Conservation (phyloP, 352 stramenopile species). For the Pseudoperonospora humuli region DNA sequence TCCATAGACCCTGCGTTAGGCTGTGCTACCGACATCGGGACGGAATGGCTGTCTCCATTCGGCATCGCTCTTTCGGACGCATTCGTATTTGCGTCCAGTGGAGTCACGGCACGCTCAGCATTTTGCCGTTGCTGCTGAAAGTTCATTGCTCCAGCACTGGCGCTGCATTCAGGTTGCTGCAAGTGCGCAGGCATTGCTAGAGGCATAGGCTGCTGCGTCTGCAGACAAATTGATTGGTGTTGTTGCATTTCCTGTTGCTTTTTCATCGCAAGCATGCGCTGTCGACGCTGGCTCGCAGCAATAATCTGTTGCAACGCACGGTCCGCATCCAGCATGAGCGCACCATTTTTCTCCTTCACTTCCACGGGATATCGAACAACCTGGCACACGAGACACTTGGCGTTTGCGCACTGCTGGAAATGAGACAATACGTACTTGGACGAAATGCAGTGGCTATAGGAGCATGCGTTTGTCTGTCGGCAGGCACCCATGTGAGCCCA, state of each 20-base stretch:
- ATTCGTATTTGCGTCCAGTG: conserved; percentile 9
- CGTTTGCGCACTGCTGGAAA: conserved; percentile 97
- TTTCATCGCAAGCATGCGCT: conserved; percentile 37
- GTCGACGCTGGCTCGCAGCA: conserved; percentile 54
- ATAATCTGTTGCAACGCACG: conserved; percentile 74
- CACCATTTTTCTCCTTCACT: conserved; percentile 85
- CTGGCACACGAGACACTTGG: conserved; percentile 95
- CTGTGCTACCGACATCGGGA: conserved; percentile 3
- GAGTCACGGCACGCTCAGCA: conserved; percentile 3
- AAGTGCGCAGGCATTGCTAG: conserved; percentile 26
- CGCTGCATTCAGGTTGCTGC: conserved; percentile 20
- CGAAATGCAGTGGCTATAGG: conserved; percentile 96
- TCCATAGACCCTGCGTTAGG: conserved; percentile 4
- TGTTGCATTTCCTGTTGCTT: conserved; percentile 31
- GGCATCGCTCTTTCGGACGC: conserved; percentile 22
- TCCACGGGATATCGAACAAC: conserved; percentile 97
- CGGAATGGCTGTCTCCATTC: conserved; percentile 17
- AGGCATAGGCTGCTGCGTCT: conserved; percentile 9
- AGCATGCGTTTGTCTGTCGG: conserved; percentile 94
- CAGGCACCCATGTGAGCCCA: conserved; percentile 98
- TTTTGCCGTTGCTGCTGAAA: conserved; percentile 26
- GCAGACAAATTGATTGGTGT: conserved; percentile 24
- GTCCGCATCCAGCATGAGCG: conserved; percentile 77
- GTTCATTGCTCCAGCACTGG: conserved; percentile 6
- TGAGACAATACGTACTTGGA: conserved; percentile 98